Evolutionary conservation across 179 eudicot genomes (phyloP), one percentile per base, ranked within the genome.

Genomic region (Silene noctiflora): DNA sequence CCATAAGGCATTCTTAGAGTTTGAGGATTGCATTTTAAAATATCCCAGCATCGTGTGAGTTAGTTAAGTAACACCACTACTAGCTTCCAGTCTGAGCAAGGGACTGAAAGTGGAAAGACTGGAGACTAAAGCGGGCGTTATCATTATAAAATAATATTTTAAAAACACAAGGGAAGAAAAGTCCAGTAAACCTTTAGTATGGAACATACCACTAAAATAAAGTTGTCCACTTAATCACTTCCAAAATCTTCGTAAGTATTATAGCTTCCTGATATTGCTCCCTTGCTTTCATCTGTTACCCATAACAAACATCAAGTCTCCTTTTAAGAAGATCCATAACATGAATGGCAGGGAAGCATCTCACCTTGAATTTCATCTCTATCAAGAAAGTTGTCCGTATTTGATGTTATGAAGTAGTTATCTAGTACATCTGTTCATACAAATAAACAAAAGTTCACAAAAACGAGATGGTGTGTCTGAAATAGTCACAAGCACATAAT

Each of bases 241-340:
- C 87, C 86, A 81, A 89, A 88, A 75, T 87, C 89, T 71, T 91
- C 91, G 58, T 87, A 89, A 70, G 70, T 79, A 53, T 87, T 88
- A 81, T 85, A 89, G 87, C 89, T 86, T 67, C 89, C 92, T 73
- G 94, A 84, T 78, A 91, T 83, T 25, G 87, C 80, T 83, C 84
- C 93, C 86, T 73, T 86, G 81, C 81, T 79, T 46, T 88, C 92
- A 80, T 85, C 94, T 85, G 81, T 80, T 69, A 74, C 10, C 71
- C 67, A 82, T 68, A 67, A 71, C 55, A 74, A 5, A 71, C 71
- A 75, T 78, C 73, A 81, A 76, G 68, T 33, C 73, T 25, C 56
- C 62, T 72, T 75, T 67, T 33, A 53, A 27, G 64, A 17, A 44
- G 73, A 53, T 19, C 73, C 29, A 67, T 51, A 69, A 65, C 73